phyloP scores from a whole-genome alignment of 257 asterid species.

The Dorcoceras hygrometricum region DNA sequence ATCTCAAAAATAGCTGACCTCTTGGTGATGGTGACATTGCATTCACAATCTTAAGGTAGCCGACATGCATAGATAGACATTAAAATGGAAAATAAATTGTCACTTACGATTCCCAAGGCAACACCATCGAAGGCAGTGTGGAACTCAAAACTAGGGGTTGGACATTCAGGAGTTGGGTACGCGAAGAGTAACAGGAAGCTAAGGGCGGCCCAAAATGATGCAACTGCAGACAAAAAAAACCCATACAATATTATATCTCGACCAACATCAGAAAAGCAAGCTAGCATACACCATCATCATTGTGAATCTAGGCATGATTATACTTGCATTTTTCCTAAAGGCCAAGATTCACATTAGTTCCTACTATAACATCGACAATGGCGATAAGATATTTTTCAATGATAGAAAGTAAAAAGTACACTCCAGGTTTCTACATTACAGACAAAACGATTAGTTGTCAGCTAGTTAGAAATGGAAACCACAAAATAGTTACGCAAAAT shows the following conservation, averaged over 20 bases:
- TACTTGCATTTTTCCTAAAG: not conserved
- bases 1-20: no score
- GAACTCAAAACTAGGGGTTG: slow-evolving; percentile 93
- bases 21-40: not conserved
- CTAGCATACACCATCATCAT: slow-evolving; percentile 5
- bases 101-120: slow-evolving; percentile 89
- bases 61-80: slow-evolving; percentile 8
- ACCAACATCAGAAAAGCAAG: not conserved
- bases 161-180: slow-evolving; percentile 87
- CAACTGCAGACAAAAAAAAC: slow-evolving; percentile 52
- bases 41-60: no score
- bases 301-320: slow-evolving; percentile 5
- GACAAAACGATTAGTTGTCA: not conserved
- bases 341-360: not conserved
- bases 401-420: not conserved
- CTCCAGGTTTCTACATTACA: not conserved
- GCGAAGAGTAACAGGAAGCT: slow-evolving; percentile 92
- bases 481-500: not conserved
- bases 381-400: not conserved
- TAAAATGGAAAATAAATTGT: slow-evolving; percentile 2
- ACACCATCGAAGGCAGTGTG: slow-evolving; percentile 92
- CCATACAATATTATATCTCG: slow-evolving; percentile 10
- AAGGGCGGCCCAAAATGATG: slow-evolving; percentile 76
- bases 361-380: not conserved
- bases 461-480: not conserved